Conservation (phyloP, 768 basidiomycete genomes). For the Gyrodon lividus region DNA sequence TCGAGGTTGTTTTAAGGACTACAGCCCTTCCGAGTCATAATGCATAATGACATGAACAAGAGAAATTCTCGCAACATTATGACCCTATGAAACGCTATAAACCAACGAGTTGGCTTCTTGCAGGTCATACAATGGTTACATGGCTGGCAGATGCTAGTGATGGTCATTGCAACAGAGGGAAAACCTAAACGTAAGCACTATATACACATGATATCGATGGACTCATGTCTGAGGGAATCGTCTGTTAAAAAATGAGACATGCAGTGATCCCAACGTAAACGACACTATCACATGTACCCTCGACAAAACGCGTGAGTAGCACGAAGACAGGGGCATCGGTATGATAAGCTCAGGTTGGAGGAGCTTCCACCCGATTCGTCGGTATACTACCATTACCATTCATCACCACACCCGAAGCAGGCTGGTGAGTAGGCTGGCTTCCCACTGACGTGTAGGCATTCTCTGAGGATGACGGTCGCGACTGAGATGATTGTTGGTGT, state of each 20-base stretch:
- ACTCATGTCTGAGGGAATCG: conserved; percentile 18
- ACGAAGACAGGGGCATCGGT: conserved; percentile 2
- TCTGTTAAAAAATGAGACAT: conserved; percentile 27
- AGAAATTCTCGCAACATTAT: not conserved
- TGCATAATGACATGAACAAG: not conserved
- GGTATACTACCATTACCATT: conserved; percentile 42
- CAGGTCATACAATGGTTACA: conserved; percentile 13
- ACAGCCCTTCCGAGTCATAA: no score
- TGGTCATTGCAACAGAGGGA: conserved; percentile 10
- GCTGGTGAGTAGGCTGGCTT: conserved; percentile 31
- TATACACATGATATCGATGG: conserved; percentile 31
- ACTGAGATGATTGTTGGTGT: conserved; percentile 37
- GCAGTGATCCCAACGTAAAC: conserved; percentile 22
- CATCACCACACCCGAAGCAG: conserved; percentile 32
- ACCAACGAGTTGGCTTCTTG: not conserved
- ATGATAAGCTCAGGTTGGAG: conserved; percentile 33
- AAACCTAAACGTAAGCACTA: conserved; percentile 21
- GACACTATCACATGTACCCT: conserved; percentile 19
- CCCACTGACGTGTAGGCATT: conserved; percentile 48
- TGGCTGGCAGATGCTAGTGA: conserved; percentile 16
- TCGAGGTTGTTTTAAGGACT: no score
- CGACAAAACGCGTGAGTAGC: conserved; percentile 8
- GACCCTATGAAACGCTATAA: not conserved
- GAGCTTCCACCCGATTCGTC: conserved; percentile 42
- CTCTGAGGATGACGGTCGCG: conserved; percentile 64